Evolutionary conservation across 2,329 filamentous ascomycete species (phyloP).

Genomic region (Apiospora aurea): DNA sequence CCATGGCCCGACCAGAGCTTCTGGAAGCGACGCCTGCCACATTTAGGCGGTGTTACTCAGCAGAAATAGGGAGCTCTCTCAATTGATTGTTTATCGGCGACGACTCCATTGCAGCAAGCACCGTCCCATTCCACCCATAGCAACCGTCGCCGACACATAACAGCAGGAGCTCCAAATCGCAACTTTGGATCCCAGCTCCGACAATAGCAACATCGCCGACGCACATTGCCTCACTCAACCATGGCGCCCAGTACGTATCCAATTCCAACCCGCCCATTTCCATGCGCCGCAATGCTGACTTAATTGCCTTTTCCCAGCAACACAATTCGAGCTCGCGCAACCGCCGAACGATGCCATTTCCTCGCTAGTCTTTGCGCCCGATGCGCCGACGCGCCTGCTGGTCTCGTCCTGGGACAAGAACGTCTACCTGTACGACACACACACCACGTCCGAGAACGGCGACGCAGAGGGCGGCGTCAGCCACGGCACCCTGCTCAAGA

Average conservation of each 20-base stretch:
- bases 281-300: conserved; percentile 10
- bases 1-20: conserved; percentile 31
- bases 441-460: conserved; percentile 61
- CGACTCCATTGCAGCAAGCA: background rate
- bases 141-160: background rate
- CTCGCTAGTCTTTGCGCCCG: conserved; percentile 82
- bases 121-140: background rate
- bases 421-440: conserved; percentile 86
- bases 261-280: background rate
- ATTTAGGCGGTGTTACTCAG: conserved; percentile 33
- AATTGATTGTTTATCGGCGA: conserved; percentile 29
- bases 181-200: background rate
- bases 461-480: conserved; percentile 35
- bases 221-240: background rate
- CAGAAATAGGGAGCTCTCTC: conserved; percentile 28
- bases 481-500: conserved; percentile 68
- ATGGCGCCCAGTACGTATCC: conserved; percentile 38
- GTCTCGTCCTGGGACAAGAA: conserved; percentile 95
- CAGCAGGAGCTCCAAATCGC: conserved; percentile 8
- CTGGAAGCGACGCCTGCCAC: conserved; percentile 27
- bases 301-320: conserved; percentile 51
- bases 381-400: conserved; percentile 77
- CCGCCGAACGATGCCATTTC: conserved; percentile 89
- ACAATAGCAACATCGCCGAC: background rate
- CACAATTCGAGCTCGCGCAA: conserved; percentile 83